These are phyloP conservation scores for Sechiopsis laciniata DNA, from an alignment of 306 rosid genomes.

Conservation along the genomic window DNA sequence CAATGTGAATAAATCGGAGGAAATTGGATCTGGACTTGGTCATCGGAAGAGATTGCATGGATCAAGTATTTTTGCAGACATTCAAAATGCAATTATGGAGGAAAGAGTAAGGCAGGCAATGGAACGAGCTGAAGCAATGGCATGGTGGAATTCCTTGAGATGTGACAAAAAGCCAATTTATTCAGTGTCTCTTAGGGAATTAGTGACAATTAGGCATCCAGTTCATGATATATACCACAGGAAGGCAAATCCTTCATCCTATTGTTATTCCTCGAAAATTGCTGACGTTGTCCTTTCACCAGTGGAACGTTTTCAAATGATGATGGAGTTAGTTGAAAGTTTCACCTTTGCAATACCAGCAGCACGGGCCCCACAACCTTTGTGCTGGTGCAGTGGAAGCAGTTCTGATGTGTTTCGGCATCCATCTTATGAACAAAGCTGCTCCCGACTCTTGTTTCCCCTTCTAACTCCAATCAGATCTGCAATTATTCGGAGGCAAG, in stretches of 20 bases:
- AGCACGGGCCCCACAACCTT: slow-evolving; percentile 80
- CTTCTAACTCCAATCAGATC: slow-evolving; percentile 79
- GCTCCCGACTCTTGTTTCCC: slow-evolving; percentile 60
- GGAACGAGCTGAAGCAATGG: slow-evolving; percentile 70
- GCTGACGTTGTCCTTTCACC: slow-evolving; percentile 84
- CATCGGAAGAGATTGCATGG: slow-evolving; percentile 53
- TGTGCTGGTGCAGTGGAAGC: slow-evolving; percentile 75
- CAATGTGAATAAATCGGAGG: slow-evolving; percentile 41
- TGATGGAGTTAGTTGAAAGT: slow-evolving; percentile 75
- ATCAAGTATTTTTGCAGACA: slow-evolving; percentile 77
- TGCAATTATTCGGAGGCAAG: slow-evolving; percentile 91
- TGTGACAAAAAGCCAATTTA: slow-evolving; percentile 63
- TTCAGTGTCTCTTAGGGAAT: slow-evolving; percentile 65
- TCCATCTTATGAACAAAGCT: slow-evolving; percentile 62
- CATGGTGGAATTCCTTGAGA: slow-evolving; percentile 98
- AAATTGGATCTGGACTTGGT: slow-evolving; percentile 47
- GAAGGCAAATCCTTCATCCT: slow-evolving; percentile 66
- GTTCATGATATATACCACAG: slow-evolving; percentile 54
- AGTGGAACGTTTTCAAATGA: slow-evolving; percentile 70
- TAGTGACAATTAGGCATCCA: slow-evolving; percentile 69
- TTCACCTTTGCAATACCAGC: slow-evolving; percentile 98
- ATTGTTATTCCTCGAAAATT: slow-evolving; percentile 68
- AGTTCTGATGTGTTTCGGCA: slow-evolving; percentile 49
- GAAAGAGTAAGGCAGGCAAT: slow-evolving; percentile 68
- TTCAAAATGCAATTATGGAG: slow-evolving; percentile 71